phyloP scores from a whole-genome alignment of 371 early-diverging fungal species.

The Zancudomyces culisetae region DNA sequence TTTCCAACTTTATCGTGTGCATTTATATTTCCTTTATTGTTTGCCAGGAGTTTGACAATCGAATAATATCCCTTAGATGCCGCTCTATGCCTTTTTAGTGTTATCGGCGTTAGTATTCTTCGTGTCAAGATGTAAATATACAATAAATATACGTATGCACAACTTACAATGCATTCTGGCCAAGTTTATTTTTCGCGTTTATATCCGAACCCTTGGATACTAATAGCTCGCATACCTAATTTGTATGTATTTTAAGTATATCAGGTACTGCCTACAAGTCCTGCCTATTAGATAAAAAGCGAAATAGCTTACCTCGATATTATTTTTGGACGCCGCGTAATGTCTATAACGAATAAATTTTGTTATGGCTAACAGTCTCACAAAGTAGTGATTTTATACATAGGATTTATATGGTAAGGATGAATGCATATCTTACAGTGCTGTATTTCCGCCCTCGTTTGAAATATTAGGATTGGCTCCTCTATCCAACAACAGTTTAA shows the following conservation, averaged over 20 bases:
- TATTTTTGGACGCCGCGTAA: conserved; percentile 1
- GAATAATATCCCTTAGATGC: not conserved
- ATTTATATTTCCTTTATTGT: not conserved
- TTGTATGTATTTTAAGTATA: not conserved
- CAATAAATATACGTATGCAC: too few relatives aligned
- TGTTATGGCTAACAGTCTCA: too few relatives aligned
- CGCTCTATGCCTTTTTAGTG: not conserved
- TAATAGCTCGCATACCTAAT: not conserved
- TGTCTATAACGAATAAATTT: not conserved
- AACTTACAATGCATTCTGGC: not conserved
- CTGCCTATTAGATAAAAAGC: not conserved
- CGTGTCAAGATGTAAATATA: too few relatives aligned
- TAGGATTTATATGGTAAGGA: not conserved
- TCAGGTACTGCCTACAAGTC: not conserved
- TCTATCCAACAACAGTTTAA: not conserved
- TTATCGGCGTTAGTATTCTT: too few relatives aligned
- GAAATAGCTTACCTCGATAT: not conserved
- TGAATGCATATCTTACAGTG: not conserved
- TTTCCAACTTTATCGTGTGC: conserved; percentile 1
- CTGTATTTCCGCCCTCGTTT: not conserved
- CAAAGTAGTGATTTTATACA: too few relatives aligned
- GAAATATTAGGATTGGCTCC: not conserved
- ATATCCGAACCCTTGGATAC: not conserved
- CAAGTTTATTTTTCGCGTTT: not conserved
- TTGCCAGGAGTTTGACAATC: not conserved